A percentile compares a stretch with the other conserved stretches of the same genome.
Evolutionary conservation across 2,329 filamentous ascomycete genomes (phyloP).

Genomic region (Paecilomyces fulvus): DNA sequence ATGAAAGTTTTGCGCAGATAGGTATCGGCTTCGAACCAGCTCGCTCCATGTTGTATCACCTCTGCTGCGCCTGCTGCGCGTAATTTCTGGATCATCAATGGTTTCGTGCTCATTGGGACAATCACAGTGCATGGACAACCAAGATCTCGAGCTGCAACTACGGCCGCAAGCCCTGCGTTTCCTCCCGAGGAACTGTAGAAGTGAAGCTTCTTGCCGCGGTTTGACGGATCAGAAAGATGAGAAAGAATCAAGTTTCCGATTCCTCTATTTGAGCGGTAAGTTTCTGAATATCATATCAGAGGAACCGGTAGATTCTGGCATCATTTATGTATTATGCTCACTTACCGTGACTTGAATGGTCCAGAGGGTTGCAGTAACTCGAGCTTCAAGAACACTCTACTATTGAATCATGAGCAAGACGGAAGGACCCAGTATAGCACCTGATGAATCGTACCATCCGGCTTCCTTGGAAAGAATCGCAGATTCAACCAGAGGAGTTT

Average conservation of each 20-base stretch:
- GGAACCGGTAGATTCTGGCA: background rate
- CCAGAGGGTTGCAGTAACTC: constrained; percentile 73
- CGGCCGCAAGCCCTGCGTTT: constrained; percentile 74
- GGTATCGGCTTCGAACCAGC: constrained; percentile 61
- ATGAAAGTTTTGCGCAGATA: constrained; percentile 48
- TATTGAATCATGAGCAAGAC: constrained; percentile 7
- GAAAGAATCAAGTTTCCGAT: constrained; percentile 30
- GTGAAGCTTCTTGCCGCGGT: constrained; percentile 39
- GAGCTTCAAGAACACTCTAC: constrained; percentile 73
- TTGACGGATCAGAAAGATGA: constrained; percentile 14
- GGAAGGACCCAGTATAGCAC: background rate
- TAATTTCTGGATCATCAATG: constrained; percentile 62
- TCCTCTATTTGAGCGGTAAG: constrained; percentile 14
- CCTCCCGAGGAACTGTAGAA: constrained; percentile 74
- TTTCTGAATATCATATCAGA: background rate
- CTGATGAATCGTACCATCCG: constrained; percentile 24
- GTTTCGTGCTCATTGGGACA: constrained; percentile 55
- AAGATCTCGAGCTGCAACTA: constrained; percentile 59
- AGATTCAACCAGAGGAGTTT: constrained; percentile 32
- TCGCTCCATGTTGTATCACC: constrained; percentile 58
- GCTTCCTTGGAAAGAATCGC: constrained; percentile 25
- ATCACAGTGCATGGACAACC: constrained; percentile 60
- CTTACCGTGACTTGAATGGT: constrained; percentile 65
- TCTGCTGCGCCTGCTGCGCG: constrained; percentile 52
- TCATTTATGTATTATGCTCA: background rate